Conservation (phyloP, 768 basidiomycete genomes). For the Favolaschia claudopus region DNA sequence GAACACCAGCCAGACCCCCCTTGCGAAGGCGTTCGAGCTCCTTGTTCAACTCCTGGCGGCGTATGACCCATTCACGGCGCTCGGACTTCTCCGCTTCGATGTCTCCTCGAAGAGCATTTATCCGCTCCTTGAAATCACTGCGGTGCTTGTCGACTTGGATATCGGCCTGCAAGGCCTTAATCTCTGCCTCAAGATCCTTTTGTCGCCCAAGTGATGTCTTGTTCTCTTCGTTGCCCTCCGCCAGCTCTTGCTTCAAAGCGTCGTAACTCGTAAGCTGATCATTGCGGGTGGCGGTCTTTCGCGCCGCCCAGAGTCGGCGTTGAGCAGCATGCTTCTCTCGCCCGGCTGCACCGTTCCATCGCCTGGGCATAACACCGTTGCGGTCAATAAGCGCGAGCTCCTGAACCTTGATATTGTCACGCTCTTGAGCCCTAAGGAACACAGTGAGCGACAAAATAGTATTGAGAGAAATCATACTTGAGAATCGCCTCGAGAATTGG, state of each 20-base stretch:
- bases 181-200: not conserved
- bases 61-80: not conserved
- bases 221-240: not conserved
- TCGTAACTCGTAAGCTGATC: constrained; percentile 3
- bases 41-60: not conserved
- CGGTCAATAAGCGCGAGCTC: not conserved
- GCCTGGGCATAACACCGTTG: not conserved
- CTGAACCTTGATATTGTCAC: not conserved
- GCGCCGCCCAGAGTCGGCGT: constrained; percentile 2
- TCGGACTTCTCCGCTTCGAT: not conserved
- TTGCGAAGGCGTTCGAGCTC: not conserved
- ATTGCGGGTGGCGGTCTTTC: not conserved
- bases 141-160: constrained; percentile 4
- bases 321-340: constrained; percentile 14
- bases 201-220: not conserved
- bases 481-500: constrained; percentile 21
- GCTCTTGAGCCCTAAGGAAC: not conserved
- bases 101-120: not conserved
- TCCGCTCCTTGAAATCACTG: not conserved
- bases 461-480: not conserved
- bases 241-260: not conserved
- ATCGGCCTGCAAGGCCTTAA: not conserved
- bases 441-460: not conserved
- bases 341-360: not conserved
- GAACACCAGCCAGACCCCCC: not conserved